These are phyloP conservation scores for Pyrrhoderma noxium DNA, from an alignment of 1,284 basidiomycete species.

Conservation along the genomic window DNA sequence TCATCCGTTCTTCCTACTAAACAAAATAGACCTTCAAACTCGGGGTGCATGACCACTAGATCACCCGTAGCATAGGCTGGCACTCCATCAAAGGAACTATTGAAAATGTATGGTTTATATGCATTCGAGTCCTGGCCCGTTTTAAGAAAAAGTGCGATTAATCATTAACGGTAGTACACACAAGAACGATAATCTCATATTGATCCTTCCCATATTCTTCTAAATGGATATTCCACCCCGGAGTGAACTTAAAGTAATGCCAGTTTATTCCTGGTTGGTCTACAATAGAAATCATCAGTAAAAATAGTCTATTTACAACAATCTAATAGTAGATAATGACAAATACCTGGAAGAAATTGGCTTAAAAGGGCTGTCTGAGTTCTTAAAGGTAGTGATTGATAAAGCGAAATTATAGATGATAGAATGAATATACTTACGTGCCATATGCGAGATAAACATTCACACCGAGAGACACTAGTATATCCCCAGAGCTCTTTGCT, in stretches of 20 bases:
- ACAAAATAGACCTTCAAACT: slow-evolving; percentile 35
- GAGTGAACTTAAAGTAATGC: slow-evolving; percentile 8
- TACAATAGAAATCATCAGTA: neutral
- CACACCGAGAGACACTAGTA: slow-evolving; percentile 23
- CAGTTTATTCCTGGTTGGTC: slow-evolving; percentile 9
- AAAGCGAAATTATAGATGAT: neutral
- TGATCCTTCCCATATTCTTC: slow-evolving; percentile 7
- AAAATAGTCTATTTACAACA: neutral
- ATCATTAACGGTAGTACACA: neutral
- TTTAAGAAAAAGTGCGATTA: too few relatives aligned
- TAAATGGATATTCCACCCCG: neutral
- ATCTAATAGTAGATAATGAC: neutral
- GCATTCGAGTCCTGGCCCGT: too few relatives aligned
- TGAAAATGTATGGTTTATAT: too few relatives aligned
- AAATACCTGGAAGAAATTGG: slow-evolving; percentile 4
- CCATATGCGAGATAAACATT: slow-evolving; percentile 8
- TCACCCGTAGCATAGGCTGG: slow-evolving; percentile 35
- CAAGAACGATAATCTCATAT: slow-evolving; percentile 8
- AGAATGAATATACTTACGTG: slow-evolving; percentile 3
- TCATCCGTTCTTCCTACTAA: slow-evolving; percentile 42
- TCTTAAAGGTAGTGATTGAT: too few relatives aligned
- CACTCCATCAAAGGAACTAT: slow-evolving; percentile 19
- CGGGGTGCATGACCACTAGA: slow-evolving; percentile 38
- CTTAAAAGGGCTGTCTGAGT: too few relatives aligned
- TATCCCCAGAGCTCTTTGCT: slow-evolving; percentile 24